phyloP scores from a whole-genome alignment of 2,329 filamentous ascomycete species.

The Pseudogymnoascus verrucosus region DNA sequence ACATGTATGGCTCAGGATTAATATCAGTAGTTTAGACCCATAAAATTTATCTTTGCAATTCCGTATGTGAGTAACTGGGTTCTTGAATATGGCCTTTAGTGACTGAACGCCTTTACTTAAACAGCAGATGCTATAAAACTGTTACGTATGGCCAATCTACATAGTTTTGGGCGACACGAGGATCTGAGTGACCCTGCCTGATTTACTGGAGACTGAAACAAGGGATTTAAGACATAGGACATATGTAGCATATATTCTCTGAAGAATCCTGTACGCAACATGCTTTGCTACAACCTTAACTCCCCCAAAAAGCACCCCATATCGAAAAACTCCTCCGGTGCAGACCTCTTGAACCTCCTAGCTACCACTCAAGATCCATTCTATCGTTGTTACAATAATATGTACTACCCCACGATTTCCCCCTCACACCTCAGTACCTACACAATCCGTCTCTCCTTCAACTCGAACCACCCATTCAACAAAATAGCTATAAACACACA shows the following conservation, averaged over 20 bases:
- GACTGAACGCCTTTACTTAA: too few species aligned
- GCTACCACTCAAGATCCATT: background rate
- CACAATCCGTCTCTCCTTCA: conserved; percentile 53
- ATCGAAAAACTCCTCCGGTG: background rate
- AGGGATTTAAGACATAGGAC: background rate
- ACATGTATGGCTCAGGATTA: background rate
- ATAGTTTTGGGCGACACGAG: background rate
- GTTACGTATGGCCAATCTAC: too few species aligned
- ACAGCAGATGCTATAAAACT: too few species aligned
- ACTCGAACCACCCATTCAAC: conserved; percentile 73
- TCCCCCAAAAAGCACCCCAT: background rate
- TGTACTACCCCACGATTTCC: conserved; percentile 8
- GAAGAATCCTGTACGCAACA: background rate
- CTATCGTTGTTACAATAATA: conserved; percentile 11
- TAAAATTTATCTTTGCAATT: background rate
- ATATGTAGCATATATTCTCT: background rate
- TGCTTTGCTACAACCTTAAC: conserved; percentile 1
- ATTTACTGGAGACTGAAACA: background rate
- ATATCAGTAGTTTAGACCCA: background rate
- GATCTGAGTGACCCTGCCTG: too few species aligned
- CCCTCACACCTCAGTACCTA: conserved; percentile 21
- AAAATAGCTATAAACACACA: conserved; percentile 66
- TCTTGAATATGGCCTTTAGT: background rate
- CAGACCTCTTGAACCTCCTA: background rate
- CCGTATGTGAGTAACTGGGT: background rate